Evolutionary conservation across 768 basidiomycete genomes (phyloP), one percentile per base, ranked within the genome.

Genomic region (Pleurotus ostreatus): DNA sequence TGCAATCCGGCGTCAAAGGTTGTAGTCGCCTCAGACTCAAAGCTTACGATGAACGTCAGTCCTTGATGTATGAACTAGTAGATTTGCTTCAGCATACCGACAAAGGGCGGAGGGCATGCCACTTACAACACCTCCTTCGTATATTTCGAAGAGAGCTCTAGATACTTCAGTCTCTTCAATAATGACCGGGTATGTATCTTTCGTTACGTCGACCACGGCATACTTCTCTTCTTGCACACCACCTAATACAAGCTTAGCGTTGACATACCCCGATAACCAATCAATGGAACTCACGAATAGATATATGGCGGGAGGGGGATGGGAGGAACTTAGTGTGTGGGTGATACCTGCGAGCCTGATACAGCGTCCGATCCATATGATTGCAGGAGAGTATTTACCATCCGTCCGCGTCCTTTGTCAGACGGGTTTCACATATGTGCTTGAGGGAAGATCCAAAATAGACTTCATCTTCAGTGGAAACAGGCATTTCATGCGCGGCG

Each of bases 41-140:
- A n/a, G 22, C 38, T 16, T 18, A 91, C 92, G 44, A 94, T 76
- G 66, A 84, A 94, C 0, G 90, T 84, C 58, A 85, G 60, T 3
- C 94, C 93, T 72, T 94, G 93, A 64, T 94, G 92, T 70, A 95
- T 83, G 69, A 91, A 96, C 88, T 92, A 49, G 12, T 26, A 15
- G 12, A 20, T n/a, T 22, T 8, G 12, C 39, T 2, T 34, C 30
- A 34, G 20, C 40, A 41, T 25, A 22, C 23, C 11, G 16, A 37
- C 9, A 60, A 40, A 15, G 45, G 4, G 13, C 40, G 15, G 26
- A 22, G 30, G 46, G 46, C 9, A 62, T 55, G 16, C 16, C 39
- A 74, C 76, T 60, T 68, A 90, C 89, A 59, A 95, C 84, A 3
- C 85, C 92, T 11, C 93, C 94, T 70, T 94, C 92, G 63, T 94